Evolutionary conservation across 2,329 filamentous ascomycete genomes (phyloP).

Genomic region (Fusarium sp.): DNA sequence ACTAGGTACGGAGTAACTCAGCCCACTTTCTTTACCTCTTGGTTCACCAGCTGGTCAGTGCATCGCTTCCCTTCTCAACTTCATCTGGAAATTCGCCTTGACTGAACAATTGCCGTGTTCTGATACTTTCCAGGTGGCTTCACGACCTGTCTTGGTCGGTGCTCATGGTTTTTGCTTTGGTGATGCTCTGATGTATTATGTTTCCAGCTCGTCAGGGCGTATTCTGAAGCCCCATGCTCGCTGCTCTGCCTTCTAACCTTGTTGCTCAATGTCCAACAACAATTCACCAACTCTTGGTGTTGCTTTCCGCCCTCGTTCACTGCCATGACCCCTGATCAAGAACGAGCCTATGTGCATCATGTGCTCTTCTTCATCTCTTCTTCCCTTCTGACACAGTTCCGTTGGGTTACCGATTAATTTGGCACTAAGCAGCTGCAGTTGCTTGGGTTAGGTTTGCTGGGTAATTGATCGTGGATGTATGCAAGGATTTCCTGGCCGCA

Average conservation of each 20-base stretch:
- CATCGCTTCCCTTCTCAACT: slow-evolving; percentile 31
- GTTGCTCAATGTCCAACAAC: slow-evolving; percentile 25
- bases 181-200: not conserved
- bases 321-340: slow-evolving; percentile 29
- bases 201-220: not conserved
- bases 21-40: slow-evolving; percentile 37
- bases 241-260: slow-evolving; percentile 1
- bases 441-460: slow-evolving; percentile 37
- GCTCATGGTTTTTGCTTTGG: slow-evolving; percentile 12
- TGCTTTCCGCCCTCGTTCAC: slow-evolving; percentile 15
- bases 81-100: slow-evolving; percentile 21
- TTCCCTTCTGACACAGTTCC: slow-evolving; percentile 33
- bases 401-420: slow-evolving; percentile 45
- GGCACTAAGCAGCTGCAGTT: slow-evolving; percentile 39
- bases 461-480: slow-evolving; percentile 6
- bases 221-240: slow-evolving; percentile 3
- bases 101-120: slow-evolving; percentile 12
- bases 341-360: slow-evolving; percentile 40
- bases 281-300: slow-evolving; percentile 6
- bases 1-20: slow-evolving; percentile 24
- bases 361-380: slow-evolving; percentile 39
- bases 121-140: slow-evolving; percentile 21
- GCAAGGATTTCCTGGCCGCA: slow-evolving; percentile 33
- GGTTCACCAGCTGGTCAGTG: slow-evolving; percentile 43
- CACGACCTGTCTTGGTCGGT: slow-evolving; percentile 9